Percentiles rank a stretch among this genome's conserved stretches.
phyloP scores from a whole-genome alignment of 2,329 filamentous ascomycete species.

The Sphaceloma murrayae region DNA sequence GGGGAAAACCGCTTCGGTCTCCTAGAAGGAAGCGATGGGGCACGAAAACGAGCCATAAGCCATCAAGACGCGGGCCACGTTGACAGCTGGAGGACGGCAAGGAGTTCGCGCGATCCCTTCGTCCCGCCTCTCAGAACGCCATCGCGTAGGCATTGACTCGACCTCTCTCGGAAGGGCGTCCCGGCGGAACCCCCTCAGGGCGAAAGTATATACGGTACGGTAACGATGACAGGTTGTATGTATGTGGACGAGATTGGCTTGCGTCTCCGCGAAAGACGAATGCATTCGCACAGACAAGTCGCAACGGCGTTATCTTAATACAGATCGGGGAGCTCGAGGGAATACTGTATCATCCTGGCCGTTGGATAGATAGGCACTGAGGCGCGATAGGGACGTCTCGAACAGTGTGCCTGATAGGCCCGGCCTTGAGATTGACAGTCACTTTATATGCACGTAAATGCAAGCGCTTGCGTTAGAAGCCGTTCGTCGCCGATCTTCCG shows the following conservation, averaged over 20 bases:
- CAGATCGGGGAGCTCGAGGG: background rate
- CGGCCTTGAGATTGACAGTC: slow-evolving; percentile 2
- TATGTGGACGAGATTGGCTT: too few species aligned
- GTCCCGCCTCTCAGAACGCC: slow-evolving; percentile 5
- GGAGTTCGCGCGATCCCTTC: background rate
- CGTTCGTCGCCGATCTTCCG: slow-evolving; percentile 11
- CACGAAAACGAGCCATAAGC: too few species aligned
- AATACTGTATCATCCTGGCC: background rate
- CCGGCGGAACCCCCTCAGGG: background rate
- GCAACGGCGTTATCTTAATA: slow-evolving; percentile 7
- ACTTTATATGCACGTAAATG: slow-evolving; percentile 10
- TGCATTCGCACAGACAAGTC: background rate
- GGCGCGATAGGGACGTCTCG: too few species aligned
- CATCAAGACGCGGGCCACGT: background rate
- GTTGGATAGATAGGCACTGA: too few species aligned
- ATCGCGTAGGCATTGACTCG: slow-evolving; percentile 10
- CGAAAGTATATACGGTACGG: slow-evolving; percentile 5
- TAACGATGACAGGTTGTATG: background rate
- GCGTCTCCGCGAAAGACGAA: background rate
- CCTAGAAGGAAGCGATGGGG: too few species aligned
- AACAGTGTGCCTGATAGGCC: too few species aligned
- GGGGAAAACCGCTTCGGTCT: background rate
- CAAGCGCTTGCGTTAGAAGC: slow-evolving; percentile 12
- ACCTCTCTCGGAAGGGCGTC: slow-evolving; percentile 5
- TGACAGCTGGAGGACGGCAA: background rate